phyloP scores from a whole-genome alignment of 306 rosid species.

The Inga laurina region DNA sequence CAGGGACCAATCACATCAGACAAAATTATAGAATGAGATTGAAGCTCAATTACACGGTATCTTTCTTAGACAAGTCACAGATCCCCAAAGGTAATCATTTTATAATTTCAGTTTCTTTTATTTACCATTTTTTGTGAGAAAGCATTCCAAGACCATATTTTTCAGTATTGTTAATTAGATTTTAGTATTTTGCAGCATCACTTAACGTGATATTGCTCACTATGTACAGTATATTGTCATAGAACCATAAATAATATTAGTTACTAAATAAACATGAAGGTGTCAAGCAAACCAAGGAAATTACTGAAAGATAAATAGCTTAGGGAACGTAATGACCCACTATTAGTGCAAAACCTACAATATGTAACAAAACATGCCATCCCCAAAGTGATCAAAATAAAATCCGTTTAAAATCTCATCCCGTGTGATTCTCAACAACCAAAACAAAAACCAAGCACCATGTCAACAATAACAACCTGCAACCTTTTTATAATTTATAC shows the following conservation, averaged over 20 bases:
- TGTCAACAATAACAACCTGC: not conserved
- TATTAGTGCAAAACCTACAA: not conserved
- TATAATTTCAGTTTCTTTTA: not conserved
- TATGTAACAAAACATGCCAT: not conserved
- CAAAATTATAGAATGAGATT: slow-evolving; percentile 8
- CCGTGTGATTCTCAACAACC: not conserved
- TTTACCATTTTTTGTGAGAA: not conserved
- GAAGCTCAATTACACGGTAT: not conserved
- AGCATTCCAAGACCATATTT: not conserved
- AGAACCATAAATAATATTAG: not conserved
- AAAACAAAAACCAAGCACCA: not conserved
- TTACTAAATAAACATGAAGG: not conserved
- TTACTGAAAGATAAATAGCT: not conserved
- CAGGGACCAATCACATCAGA: slow-evolving; percentile 14
- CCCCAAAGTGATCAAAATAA: not conserved
- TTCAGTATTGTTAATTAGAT: not conserved
- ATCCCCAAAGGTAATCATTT: not conserved
- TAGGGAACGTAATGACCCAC: not conserved
- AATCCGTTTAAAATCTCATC: not conserved
- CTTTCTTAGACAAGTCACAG: slow-evolving; percentile 8
- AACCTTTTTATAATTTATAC: not conserved
- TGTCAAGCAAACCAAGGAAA: not conserved
- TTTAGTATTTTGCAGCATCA: not conserved
- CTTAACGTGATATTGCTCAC: not conserved
- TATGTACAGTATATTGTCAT: not conserved